Percentiles rank a stretch among this genome's conserved stretches.
phyloP scores from a whole-genome alignment of 106 monocot genomes.

The Ottelia alismoides region DNA sequence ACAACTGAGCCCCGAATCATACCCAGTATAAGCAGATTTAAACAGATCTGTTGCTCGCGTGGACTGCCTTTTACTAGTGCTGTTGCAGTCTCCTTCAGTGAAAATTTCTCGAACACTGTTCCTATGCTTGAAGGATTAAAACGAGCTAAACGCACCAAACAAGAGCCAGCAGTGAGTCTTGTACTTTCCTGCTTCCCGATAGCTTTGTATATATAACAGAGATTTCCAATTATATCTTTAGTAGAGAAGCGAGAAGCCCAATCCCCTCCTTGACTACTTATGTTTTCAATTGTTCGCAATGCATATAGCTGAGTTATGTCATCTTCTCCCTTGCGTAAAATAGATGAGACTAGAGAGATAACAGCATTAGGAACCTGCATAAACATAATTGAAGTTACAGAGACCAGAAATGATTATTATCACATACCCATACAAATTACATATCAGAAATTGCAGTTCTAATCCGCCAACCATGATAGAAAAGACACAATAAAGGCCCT shows the following conservation, averaged over 20 bases:
- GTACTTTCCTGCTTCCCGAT: slow-evolving; percentile 82
- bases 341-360: slow-evolving; percentile 75
- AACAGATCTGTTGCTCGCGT: slow-evolving; percentile 67
- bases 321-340: slow-evolving; percentile 90
- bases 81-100: slow-evolving; percentile 64
- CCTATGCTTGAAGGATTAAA: slow-evolving; percentile 58
- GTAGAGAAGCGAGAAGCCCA: slow-evolving; percentile 82
- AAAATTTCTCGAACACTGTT: slow-evolving; percentile 63
- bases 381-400: too few species aligned
- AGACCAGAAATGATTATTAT: too few species aligned
- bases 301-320: slow-evolving; percentile 87
- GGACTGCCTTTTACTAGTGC: slow-evolving; percentile 46
- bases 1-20: slow-evolving; percentile 35
- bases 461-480: too few species aligned
- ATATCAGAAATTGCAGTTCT: too few species aligned
- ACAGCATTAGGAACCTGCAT: slow-evolving; percentile 74
- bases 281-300: slow-evolving; percentile 82
- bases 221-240: slow-evolving; percentile 67
- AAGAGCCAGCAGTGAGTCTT: slow-evolving; percentile 84
- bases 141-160: slow-evolving; percentile 70
- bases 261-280: slow-evolving; percentile 77
- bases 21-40: slow-evolving; percentile 73
- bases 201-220: slow-evolving; percentile 88
- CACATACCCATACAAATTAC: too few species aligned
- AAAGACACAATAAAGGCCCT: too few species aligned